Conservation (phyloP, 2,329 filamentous ascomycete genomes). For the Beauveria brongniartii region DNA sequence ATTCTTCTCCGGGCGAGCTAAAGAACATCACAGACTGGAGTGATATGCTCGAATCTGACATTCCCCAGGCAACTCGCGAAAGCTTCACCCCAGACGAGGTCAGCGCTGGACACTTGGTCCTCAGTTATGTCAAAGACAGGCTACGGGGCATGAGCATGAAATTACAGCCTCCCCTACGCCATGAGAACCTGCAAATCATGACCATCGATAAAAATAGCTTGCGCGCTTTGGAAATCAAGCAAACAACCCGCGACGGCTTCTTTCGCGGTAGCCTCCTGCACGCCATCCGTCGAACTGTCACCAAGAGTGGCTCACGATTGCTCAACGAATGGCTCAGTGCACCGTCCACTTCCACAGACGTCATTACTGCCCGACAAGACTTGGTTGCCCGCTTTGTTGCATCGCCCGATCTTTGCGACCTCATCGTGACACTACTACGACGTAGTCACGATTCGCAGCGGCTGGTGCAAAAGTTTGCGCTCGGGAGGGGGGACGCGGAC, state of each 20-base stretch:
- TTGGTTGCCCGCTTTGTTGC: constrained; percentile 69
- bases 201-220: constrained; percentile 87
- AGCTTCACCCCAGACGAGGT: constrained; percentile 63
- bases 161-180: constrained; percentile 72
- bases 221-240: constrained; percentile 78
- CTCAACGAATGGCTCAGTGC: constrained; percentile 80
- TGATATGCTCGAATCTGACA: constrained; percentile 66
- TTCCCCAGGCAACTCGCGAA: constrained; percentile 43
- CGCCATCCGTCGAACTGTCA: constrained; percentile 81
- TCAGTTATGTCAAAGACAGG: constrained; percentile 75
- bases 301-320: constrained; percentile 80
- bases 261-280: constrained; percentile 82
- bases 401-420: constrained; percentile 60
- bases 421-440: constrained; percentile 58
- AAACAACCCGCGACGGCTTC: constrained; percentile 71
- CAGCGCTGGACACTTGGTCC: constrained; percentile 67
- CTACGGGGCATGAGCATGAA: constrained; percentile 72
- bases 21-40: constrained; percentile 57
- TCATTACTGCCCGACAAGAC: constrained; percentile 73
- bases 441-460: constrained; percentile 80
- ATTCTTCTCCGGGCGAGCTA: constrained; percentile 44
- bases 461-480: constrained; percentile 85
- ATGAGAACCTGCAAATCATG: constrained; percentile 72
- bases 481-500: constrained; percentile 85
- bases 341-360: constrained; percentile 76